Percentiles rank a stretch among this genome's conserved stretches.
phyloP scores from a whole-genome alignment of 441 rosid species.

The Erodium chrysanthum region DNA sequence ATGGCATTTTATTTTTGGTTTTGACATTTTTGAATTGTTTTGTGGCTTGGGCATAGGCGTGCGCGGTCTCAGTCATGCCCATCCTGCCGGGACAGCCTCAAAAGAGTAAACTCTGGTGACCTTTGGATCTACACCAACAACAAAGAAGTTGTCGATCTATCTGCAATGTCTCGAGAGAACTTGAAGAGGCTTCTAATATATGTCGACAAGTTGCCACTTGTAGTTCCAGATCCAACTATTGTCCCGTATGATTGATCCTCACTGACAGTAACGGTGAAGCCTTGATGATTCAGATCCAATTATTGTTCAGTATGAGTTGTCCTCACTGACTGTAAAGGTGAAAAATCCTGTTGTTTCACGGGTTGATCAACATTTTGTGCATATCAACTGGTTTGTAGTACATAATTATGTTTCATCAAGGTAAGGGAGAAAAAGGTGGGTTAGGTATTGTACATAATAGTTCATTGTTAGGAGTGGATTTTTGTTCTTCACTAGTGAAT shows the following conservation, averaged over 20 bases:
- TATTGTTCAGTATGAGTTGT: no score
- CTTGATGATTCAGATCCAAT: no score
- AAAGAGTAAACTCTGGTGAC: conserved; percentile 59
- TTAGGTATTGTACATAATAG: not conserved
- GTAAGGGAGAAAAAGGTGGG: not conserved
- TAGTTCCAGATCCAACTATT: conserved; percentile 44
- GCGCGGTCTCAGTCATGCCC: conserved; percentile 77
- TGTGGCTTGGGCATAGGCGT: conserved; percentile 37
- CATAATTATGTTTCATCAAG: not conserved
- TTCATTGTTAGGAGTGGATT: not conserved
- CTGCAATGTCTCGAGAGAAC: conserved; percentile 41
- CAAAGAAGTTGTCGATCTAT: conserved; percentile 37
- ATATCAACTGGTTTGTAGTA: not conserved
- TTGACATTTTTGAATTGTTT: not conserved
- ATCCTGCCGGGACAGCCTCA: conserved; percentile 68
- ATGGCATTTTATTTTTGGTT: not conserved
- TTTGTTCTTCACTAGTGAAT: conserved; percentile 12
- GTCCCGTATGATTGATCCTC: conserved; percentile 39
- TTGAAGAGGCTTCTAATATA: conserved; percentile 50
- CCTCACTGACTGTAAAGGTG: not conserved
- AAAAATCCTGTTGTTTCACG: not conserved
- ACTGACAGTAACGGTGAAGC: conserved; percentile 16
- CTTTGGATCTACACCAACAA: conserved; percentile 63
- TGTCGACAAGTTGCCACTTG: conserved; percentile 61
- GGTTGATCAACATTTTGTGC: not conserved